Percentiles rank a stretch among this genome's conserved stretches.
Conservation (phyloP, 2,329 filamentous ascomycete genomes). For the Ceratocystis variospora region DNA sequence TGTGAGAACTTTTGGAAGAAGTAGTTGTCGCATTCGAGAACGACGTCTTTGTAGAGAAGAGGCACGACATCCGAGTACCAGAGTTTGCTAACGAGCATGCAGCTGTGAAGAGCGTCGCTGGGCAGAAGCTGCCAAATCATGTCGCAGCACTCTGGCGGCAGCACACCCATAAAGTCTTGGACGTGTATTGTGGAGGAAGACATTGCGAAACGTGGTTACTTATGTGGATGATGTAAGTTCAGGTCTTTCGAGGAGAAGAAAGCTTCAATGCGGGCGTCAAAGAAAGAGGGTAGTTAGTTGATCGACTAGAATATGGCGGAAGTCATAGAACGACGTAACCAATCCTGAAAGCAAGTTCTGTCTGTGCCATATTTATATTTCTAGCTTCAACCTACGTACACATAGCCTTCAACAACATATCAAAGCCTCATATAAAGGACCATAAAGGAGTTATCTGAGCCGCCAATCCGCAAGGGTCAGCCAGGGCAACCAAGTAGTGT, state of each 20-base stretch:
- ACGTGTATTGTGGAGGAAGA: constrained; percentile 8
- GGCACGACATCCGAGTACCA: constrained; percentile 8
- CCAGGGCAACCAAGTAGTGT: neutral
- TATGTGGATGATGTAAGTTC: neutral
- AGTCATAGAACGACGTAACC: neutral
- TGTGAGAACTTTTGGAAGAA: constrained; percentile 17
- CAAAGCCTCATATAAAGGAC: too few relatives aligned
- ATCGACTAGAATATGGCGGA: neutral
- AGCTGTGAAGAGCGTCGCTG: constrained; percentile 1
- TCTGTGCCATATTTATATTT: neutral
- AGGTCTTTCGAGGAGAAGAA: neutral
- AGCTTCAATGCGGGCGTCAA: neutral
- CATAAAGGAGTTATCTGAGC: neutral
- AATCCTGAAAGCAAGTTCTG: neutral
- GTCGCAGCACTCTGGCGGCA: constrained; percentile 13
- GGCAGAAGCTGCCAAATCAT: constrained; percentile 11
- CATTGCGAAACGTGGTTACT: neutral
- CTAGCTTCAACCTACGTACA: too few relatives aligned
- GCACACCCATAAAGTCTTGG: constrained; percentile 8
- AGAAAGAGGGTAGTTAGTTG: neutral
- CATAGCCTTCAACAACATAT: too few relatives aligned
- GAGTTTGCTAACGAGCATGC: constrained; percentile 1
- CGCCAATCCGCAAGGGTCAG: neutral
- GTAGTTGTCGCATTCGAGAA: constrained; percentile 16
- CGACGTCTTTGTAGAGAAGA: constrained; percentile 14